Evolutionary conservation across 192 early-diverging fungal species (phyloP), one percentile per base, ranked within the genome.

Genomic region (Dissophora ornata): DNA sequence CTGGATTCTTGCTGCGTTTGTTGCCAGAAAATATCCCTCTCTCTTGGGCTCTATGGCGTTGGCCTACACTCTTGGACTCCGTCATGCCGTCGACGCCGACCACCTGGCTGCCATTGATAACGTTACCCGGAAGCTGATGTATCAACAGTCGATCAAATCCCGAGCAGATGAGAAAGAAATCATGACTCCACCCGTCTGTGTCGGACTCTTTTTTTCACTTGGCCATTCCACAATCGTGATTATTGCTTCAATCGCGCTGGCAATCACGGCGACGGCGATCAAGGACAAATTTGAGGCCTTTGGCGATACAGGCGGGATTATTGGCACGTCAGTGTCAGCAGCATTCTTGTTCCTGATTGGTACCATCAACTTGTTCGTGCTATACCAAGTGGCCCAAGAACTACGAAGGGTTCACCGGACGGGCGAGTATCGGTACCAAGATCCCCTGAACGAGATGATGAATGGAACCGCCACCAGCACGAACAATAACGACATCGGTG

Each of bases 71-170:
- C 74, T 87, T 2, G 85, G 85, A 34, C 79, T 87, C 48, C 78
- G 86, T 28, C 86, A 88, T 53, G 86, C 85, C n/a, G 79, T 88
- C 12, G 85, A 88, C 58, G 86, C 84, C 9, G 90, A 92, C 56
- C 90, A 92, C 63, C 84, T 92, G 28, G 87, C 90, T 1, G 90
- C 90, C 3, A 92, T 92, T 62, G 90, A 92, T 59, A 92, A 92
- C 57, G 87, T 91, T 12, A 92, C 90, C 13, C 75, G 90, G 16
- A 85, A 86, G 41, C 73, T 92, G 18, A 67, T 89, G 0, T 65
- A 69, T 30, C 64, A 81, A 54, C 41, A 51, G 9, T 51, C 49
- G n/a, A 21, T 59, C 55, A 57, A 50, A 34, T 36, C 65, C 15
- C 41, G 25, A 11, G 32, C 4, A 22, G 10, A 4, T 28, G 25